A percentile compares a stretch with the other conserved stretches of the same genome.
Conservation (phyloP, 2,329 filamentous ascomycete genomes). For the Fusarium haematococcum region DNA sequence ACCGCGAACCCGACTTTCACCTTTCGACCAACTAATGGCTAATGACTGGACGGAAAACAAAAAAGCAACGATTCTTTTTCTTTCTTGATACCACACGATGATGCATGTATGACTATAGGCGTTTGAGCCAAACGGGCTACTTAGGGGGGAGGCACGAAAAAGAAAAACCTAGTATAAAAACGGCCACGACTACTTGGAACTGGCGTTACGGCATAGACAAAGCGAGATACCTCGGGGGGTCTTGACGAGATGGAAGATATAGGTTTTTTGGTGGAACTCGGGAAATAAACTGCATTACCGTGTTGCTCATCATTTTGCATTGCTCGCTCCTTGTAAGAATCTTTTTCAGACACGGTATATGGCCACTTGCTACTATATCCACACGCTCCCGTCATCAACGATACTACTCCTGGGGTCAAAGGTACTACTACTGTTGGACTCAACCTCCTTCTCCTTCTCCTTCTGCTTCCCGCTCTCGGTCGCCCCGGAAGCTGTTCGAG, state of each 20-base stretch:
- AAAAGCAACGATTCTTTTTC: conserved; percentile 34
- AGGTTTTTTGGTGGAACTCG: conserved; percentile 2
- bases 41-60: conserved; percentile 44
- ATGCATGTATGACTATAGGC: conserved; percentile 37
- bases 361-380: conserved; percentile 1
- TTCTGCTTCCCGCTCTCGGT: background rate
- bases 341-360: conserved; percentile 6
- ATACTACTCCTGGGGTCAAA: background rate
- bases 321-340: background rate
- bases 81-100: conserved; percentile 44
- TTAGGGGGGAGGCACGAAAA: conserved; percentile 2
- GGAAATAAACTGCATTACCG: conserved; percentile 11
- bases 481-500: background rate
- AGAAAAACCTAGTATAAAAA: conserved; percentile 21
- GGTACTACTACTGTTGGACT: background rate
- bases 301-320: conserved; percentile 12
- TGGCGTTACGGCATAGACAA: conserved; percentile 44
- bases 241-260: conserved; percentile 3
- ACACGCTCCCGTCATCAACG: background rate
- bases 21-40: conserved; percentile 42
- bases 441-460: conserved; percentile 15
- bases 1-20: background rate
- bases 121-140: conserved; percentile 4
- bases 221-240: conserved; percentile 36
- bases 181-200: conserved; percentile 6